Evolutionary conservation across 208 protist genomes (phyloP), one percentile per base, ranked within the genome.

Genomic region (Phytomonas serpens): DNA sequence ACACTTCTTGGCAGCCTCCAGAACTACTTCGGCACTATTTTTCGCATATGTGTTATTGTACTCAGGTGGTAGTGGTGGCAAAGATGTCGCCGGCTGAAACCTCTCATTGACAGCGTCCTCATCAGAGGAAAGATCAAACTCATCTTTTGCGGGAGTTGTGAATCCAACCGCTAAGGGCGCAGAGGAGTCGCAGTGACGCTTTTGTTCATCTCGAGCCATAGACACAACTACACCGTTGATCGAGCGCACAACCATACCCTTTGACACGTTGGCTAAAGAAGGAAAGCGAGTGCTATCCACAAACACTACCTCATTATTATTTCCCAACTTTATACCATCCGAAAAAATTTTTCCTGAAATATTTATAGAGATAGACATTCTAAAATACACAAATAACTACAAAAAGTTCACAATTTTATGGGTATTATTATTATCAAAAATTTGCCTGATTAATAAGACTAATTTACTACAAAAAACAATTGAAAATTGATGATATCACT

Each of bases 71-170:
- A 84, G 67, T 16, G 81, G 76, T 0, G 83, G 69, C 2, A 87
- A 70, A 0, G 76, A 69, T 14, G 78, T 80, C 33, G 79, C 77
- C n/a, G 83, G 83, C 40, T 81, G 75, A 62, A 83, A 82, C 34
- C 33, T n/a, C 61, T 84, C 80, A 13, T 83, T 79, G 27, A 84
- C 83, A 30, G 77, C 76, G 14, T 95, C 90, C 0, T 92, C 84
- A 69, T 89, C 84, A 11, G 86, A 92, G 69, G 77, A 80, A 40
- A 95, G 77, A 67, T 95, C 90, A 69, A 95, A 93, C 76, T 93
- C 90, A 69, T 95, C 90, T 40, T 80, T 79, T 16, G 64, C 33
- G 2, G 68, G 57, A 11, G 57, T 67, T 1, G 66, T 51, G 33
- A 78, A 80, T 37, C 27, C 37, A 33, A 73, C 63, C 47, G 47